Conservation (phyloP, 2,329 filamentous ascomycete genomes). For the Hysterium pulicare region DNA sequence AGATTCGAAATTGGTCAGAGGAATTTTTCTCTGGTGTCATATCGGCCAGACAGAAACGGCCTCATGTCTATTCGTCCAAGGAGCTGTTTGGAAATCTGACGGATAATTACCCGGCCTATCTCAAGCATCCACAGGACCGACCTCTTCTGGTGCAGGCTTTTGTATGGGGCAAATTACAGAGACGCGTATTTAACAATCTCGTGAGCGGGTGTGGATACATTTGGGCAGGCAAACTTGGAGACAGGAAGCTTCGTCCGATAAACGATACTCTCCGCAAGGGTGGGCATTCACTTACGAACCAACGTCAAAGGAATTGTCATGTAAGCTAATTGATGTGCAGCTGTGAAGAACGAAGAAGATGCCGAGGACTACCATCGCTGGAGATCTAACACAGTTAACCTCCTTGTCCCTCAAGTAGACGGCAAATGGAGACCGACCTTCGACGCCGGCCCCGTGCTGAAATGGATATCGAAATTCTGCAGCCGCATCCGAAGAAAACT, state of each 20-base stretch:
- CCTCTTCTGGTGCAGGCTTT: constrained; percentile 36
- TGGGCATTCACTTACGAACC: too few relatives aligned
- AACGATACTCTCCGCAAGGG: constrained; percentile 37
- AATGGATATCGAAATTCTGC: constrained; percentile 31
- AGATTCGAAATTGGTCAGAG: constrained; percentile 34
- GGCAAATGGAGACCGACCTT: constrained; percentile 36
- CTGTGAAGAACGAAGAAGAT: constrained; percentile 35
- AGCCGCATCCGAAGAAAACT: constrained; percentile 27
- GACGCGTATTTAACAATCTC: constrained; percentile 36
- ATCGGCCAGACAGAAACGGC: constrained; percentile 25
- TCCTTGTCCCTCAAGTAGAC: constrained; percentile 35
- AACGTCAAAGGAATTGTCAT: background rate
- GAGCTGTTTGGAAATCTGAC: constrained; percentile 32
- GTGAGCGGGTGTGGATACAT: constrained; percentile 35
- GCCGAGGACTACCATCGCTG: constrained; percentile 36
- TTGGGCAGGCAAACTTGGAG: constrained; percentile 37
- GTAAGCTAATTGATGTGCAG: constrained; percentile 12
- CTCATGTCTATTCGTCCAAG: constrained; percentile 27
- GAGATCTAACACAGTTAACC: constrained; percentile 33
- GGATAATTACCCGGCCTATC: constrained; percentile 32
- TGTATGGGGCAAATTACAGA: constrained; percentile 34
- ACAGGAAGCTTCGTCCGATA: constrained; percentile 32
- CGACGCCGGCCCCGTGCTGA: constrained; percentile 31
- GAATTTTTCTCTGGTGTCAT: constrained; percentile 32
- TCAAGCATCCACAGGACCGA: constrained; percentile 28